Percentiles rank a stretch among this genome's conserved stretches.
These are phyloP conservation scores for Akanthomyces muscarius DNA, from an alignment of 2,329 filamentous ascomycete genomes.

Conservation along the genomic window DNA sequence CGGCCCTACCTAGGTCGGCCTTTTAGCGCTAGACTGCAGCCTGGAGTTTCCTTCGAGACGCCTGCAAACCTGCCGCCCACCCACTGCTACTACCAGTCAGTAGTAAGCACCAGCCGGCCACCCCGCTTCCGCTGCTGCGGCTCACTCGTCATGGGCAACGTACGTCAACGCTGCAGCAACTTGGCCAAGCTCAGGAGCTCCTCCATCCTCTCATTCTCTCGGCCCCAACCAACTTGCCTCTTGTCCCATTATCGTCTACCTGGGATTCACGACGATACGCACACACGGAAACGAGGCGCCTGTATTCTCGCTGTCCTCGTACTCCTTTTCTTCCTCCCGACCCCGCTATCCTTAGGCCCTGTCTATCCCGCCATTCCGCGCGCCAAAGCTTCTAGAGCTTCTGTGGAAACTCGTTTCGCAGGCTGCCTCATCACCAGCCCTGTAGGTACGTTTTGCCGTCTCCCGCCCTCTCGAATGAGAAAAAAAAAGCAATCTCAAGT, in stretches of 20 bases:
- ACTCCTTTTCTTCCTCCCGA: background rate
- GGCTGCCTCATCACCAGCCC: slow-evolving; percentile 14
- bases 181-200: slow-evolving; percentile 14
- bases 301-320: background rate
- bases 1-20: background rate
- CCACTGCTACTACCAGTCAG: background rate
- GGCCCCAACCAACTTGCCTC: background rate
- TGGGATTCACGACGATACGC: background rate
- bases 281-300: slow-evolving; percentile 2
- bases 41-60: background rate
- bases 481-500: background rate
- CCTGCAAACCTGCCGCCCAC: background rate
- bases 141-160: slow-evolving; percentile 15
- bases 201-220: slow-evolving; percentile 7
- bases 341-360: slow-evolving; percentile 5
- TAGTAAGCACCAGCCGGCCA: slow-evolving; percentile 12
- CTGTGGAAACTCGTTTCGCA: slow-evolving; percentile 10
- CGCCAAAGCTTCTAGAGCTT: slow-evolving; percentile 15
- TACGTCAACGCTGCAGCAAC: slow-evolving; percentile 14
- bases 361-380: slow-evolving; percentile 3
- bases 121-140: slow-evolving; percentile 15
- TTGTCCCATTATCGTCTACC: background rate
- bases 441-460: slow-evolving; percentile 6
- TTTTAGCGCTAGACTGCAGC: background rate
- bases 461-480: background rate